phyloP scores from a whole-genome alignment of 768 basidiomycete genomes.

The Lentinula guzmanii region DNA sequence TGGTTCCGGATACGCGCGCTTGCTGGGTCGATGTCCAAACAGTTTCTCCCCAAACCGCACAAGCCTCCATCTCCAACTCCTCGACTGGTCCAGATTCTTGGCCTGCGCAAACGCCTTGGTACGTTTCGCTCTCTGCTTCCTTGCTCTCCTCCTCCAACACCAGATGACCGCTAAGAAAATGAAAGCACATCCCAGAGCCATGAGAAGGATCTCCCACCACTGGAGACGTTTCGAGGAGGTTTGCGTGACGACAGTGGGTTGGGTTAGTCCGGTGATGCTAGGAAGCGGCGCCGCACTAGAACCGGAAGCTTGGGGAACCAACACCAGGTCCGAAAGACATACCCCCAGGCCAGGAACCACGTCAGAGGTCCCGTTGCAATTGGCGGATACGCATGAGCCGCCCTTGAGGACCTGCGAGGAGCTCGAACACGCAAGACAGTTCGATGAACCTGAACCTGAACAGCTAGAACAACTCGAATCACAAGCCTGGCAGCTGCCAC shows the following conservation, averaged over 20 bases:
- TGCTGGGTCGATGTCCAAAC: conserved; percentile 40
- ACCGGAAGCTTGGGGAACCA: conserved; percentile 35
- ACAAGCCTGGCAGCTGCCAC: conserved; percentile 62
- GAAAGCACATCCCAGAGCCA: conserved; percentile 77
- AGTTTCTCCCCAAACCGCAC: conserved; percentile 51
- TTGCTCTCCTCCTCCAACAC: conserved; percentile 65
- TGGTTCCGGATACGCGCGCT: conserved; percentile 9
- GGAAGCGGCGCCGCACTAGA: conserved; percentile 30
- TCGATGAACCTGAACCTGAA: conserved; percentile 56
- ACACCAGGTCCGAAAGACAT: conserved; percentile 73
- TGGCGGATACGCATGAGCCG: conserved; percentile 60
- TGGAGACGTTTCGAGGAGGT: conserved; percentile 31
- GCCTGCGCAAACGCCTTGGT: conserved; percentile 61
- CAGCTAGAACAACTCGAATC: conserved; percentile 78
- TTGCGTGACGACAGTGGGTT: conserved; percentile 29
- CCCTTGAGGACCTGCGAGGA: conserved; percentile 53
- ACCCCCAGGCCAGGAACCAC: conserved; percentile 69
- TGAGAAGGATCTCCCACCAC: conserved; percentile 86
- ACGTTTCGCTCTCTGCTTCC: conserved; percentile 59
- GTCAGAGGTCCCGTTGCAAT: conserved; percentile 47
- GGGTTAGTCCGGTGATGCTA: conserved; percentile 39
- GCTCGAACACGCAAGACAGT: conserved; percentile 71
- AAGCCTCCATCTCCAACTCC: conserved; percentile 52
- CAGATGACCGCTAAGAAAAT: conserved; percentile 63
- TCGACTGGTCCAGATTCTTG: conserved; percentile 44